Conservation (phyloP, 1,284 basidiomycete genomes). For the Cryptococcus maquisensis region DNA sequence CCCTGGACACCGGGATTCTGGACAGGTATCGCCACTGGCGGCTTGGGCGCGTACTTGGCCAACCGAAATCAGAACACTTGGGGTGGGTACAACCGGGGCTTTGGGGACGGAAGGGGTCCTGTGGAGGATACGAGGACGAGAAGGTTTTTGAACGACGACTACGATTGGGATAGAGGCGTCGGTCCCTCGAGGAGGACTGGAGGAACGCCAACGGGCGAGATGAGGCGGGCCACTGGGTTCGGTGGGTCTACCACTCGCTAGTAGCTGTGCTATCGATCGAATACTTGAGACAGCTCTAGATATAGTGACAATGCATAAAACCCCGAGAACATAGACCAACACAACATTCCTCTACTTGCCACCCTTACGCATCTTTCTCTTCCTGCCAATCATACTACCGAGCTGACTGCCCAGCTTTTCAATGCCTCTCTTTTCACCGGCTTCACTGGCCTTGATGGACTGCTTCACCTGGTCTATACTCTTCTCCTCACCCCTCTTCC, state of each 20-base stretch:
- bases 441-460: background rate
- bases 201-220: slow-evolving; percentile 7
- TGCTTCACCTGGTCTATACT: background rate
- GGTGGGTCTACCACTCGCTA: slow-evolving; percentile 33
- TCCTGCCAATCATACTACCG: slow-evolving; percentile 48
- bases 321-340: background rate
- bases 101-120: slow-evolving; percentile 13
- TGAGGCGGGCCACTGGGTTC: slow-evolving; percentile 42
- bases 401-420: slow-evolving; percentile 45
- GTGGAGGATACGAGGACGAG: too few relatives aligned
- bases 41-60: slow-evolving; percentile 57
- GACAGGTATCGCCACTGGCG: slow-evolving; percentile 69
- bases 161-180: too few relatives aligned
- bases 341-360: slow-evolving; percentile 19
- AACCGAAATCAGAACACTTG: slow-evolving; percentile 41
- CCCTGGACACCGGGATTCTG: slow-evolving; percentile 68
- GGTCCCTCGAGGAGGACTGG: too few relatives aligned
- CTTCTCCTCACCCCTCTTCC: background rate
- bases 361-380: slow-evolving; percentile 44
- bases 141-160: too few relatives aligned
- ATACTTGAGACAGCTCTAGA: background rate
- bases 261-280: background rate
- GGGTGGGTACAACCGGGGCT: slow-evolving; percentile 46
- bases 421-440: slow-evolving; percentile 36
- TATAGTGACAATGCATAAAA: background rate